A percentile compares a stretch with the other conserved stretches of the same genome.
Evolutionary conservation across 2,329 filamentous ascomycete genomes (phyloP).

Genomic region (Colletotrichum karsti): DNA sequence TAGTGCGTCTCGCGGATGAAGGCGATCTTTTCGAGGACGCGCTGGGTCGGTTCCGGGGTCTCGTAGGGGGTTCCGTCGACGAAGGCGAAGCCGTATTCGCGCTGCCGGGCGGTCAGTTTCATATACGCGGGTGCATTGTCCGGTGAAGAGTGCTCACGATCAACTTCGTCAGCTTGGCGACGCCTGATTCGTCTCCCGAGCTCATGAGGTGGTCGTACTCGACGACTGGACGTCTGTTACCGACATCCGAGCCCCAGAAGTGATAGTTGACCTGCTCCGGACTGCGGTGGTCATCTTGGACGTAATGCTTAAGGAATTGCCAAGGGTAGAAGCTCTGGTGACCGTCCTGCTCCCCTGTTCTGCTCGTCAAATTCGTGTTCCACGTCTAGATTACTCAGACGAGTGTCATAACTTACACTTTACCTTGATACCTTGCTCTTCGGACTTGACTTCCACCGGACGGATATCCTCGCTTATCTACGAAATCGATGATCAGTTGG

Average conservation of each 20-base stretch:
- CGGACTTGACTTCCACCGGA: conserved; percentile 37
- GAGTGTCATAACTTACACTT: conserved; percentile 36
- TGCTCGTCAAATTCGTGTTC: background rate
- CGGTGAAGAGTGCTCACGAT: conserved; percentile 58
- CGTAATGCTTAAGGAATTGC: conserved; percentile 65
- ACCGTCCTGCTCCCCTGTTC: conserved; percentile 70
- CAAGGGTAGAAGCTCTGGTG: conserved; percentile 76
- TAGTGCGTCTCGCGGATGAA: conserved; percentile 94
- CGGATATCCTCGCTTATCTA: conserved; percentile 43
- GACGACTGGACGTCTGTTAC: conserved; percentile 63
- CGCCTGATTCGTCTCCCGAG: conserved; percentile 53
- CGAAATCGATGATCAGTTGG: background rate
- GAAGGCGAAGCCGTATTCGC: conserved; percentile 78
- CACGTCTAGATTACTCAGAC: background rate
- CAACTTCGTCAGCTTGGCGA: conserved; percentile 69
- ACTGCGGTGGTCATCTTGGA: conserved; percentile 40
- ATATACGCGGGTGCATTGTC: background rate
- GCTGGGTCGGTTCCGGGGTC: conserved; percentile 74
- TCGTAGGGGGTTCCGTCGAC: conserved; percentile 73
- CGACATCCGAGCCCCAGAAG: conserved; percentile 44
- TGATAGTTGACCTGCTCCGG: conserved; percentile 40
- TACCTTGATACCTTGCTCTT: conserved; percentile 40
- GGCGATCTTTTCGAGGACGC: conserved; percentile 81
- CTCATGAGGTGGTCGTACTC: conserved; percentile 68
- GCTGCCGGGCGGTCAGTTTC: conserved; percentile 51